Evolutionary conservation across 73 alveolate species (phyloP).

Genomic region (Paramecium sexaurelia): DNA sequence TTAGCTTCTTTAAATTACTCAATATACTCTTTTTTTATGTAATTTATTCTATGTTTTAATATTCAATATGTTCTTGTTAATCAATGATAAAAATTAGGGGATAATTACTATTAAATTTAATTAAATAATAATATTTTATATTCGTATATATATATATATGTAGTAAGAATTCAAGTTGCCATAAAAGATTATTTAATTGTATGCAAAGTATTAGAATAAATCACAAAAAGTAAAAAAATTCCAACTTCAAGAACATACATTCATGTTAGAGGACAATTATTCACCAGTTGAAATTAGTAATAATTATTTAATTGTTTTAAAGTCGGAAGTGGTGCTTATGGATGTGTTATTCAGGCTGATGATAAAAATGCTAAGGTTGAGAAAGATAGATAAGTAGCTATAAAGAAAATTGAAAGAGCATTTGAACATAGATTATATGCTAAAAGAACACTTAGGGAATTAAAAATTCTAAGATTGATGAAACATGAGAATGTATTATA

Average conservation of each 20-base stretch:
- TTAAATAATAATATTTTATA: neutral
- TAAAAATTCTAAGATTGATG: slow-evolving; percentile 75
- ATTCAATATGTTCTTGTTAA: too few relatives aligned
- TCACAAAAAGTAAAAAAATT: slow-evolving; percentile 32
- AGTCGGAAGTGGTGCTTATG: slow-evolving; percentile 90
- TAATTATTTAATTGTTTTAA: too few relatives aligned
- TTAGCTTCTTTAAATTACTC: too few relatives aligned
- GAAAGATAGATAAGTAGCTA: slow-evolving; percentile 75
- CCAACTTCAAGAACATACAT: slow-evolving; percentile 32
- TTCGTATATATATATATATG: slow-evolving; percentile 7
- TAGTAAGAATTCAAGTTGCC: slow-evolving; percentile 60
- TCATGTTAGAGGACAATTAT: slow-evolving; percentile 39
- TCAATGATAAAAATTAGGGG: neutral
- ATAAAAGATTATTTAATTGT: neutral
- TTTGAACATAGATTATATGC: slow-evolving; percentile 75
- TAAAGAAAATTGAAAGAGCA: slow-evolving; percentile 80
- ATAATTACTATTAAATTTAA: neutral
- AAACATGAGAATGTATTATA: slow-evolving; percentile 81
- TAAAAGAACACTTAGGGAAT: slow-evolving; percentile 80
- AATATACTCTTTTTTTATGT: too few relatives aligned
- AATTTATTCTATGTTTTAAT: too few relatives aligned
- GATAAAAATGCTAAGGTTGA: slow-evolving; percentile 73
- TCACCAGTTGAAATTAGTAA: slow-evolving; percentile 50
- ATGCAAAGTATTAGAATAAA: slow-evolving; percentile 50
- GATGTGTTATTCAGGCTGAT: slow-evolving; percentile 82